Conservation (phyloP, 2,329 filamentous ascomycete genomes). For the Penicillium thymicola region DNA sequence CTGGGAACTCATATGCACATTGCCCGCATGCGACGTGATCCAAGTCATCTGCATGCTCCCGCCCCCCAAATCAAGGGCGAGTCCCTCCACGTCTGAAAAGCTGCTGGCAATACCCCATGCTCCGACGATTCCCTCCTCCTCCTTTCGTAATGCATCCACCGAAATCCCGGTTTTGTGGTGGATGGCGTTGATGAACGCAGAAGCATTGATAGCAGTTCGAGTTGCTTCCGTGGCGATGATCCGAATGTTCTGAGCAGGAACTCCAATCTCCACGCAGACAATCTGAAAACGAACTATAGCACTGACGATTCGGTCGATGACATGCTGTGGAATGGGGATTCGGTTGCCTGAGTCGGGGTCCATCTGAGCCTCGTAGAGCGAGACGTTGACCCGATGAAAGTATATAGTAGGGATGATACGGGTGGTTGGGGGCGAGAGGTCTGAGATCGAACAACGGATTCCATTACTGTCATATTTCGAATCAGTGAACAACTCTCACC, state of each 20-base stretch:
- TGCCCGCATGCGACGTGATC: slow-evolving; percentile 54
- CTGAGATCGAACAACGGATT: slow-evolving; percentile 84
- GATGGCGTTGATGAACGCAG: slow-evolving; percentile 66
- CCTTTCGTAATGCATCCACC: slow-evolving; percentile 71
- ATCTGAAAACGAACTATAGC: slow-evolving; percentile 67
- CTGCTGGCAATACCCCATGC: slow-evolving; percentile 78
- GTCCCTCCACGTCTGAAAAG: slow-evolving; percentile 64
- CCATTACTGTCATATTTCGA: slow-evolving; percentile 61
- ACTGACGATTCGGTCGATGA: slow-evolving; percentile 62
- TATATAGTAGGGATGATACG: slow-evolving; percentile 77
- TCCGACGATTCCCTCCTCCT: slow-evolving; percentile 75
- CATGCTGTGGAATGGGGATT: slow-evolving; percentile 55
- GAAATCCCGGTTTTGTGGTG: slow-evolving; percentile 58
- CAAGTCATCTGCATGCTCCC: slow-evolving; percentile 67
- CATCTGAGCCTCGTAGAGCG: slow-evolving; percentile 73
- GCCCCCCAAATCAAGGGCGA: slow-evolving; percentile 80
- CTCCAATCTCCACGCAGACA: slow-evolving; percentile 65
- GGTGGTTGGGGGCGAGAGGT: slow-evolving; percentile 65
- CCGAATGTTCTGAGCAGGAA: slow-evolving; percentile 60
- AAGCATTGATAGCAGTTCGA: slow-evolving; percentile 70
- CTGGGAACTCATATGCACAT: slow-evolving; percentile 50
- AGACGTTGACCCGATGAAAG: slow-evolving; percentile 72
- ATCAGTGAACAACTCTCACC: neutral
- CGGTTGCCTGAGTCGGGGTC: slow-evolving; percentile 35
- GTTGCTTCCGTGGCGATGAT: slow-evolving; percentile 89